These are phyloP conservation scores for Dipodascopsis uninucleata DNA, from an alignment of 805 yeast genomes.

Conservation along the genomic window DNA sequence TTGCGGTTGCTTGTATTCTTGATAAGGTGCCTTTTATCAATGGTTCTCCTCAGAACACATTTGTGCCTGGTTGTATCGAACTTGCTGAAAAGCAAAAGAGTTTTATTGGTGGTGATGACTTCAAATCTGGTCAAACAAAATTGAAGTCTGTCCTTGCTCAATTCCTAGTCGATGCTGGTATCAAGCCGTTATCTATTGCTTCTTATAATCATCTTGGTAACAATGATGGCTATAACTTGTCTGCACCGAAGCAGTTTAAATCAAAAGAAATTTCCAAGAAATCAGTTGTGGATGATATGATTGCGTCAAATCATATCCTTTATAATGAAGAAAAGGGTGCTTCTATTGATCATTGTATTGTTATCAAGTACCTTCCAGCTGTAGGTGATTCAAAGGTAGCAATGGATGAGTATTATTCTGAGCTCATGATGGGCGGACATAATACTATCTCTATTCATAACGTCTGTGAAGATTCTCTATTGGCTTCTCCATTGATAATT, in stretches of 20 bases:
- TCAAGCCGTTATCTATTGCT: constrained; percentile 89
- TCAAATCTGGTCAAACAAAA: constrained; percentile 95
- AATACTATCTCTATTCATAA: constrained; percentile 91
- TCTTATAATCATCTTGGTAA: constrained; percentile 95
- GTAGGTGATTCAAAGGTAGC: constrained; percentile 97
- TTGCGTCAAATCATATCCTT: constrained; percentile 77
- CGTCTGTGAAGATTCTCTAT: constrained; percentile 91
- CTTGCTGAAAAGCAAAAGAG: constrained; percentile 73
- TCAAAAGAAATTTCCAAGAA: constrained; percentile 93
- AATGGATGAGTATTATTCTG: constrained; percentile 97
- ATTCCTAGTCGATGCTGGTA: constrained; percentile 94
- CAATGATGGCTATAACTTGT: constrained; percentile 89
- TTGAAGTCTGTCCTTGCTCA: constrained; percentile 95
- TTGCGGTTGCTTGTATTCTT: constrained; percentile 88
- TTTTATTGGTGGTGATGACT: constrained; percentile 95
- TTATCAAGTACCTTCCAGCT: constrained; percentile 88
- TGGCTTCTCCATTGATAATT: constrained; percentile 91
- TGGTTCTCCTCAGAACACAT: constrained; percentile 97
- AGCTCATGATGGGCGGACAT: constrained; percentile 96
- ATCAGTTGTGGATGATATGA: constrained; percentile 90
- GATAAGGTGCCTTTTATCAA: constrained; percentile 88
- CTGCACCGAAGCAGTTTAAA: constrained; percentile 88
- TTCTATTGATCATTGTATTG: constrained; percentile 88
- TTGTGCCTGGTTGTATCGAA: constrained; percentile 91
- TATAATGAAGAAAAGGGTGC: constrained; percentile 77